Conservation (phyloP, 2,329 filamentous ascomycete species). For the Penicillium sp. region DNA sequence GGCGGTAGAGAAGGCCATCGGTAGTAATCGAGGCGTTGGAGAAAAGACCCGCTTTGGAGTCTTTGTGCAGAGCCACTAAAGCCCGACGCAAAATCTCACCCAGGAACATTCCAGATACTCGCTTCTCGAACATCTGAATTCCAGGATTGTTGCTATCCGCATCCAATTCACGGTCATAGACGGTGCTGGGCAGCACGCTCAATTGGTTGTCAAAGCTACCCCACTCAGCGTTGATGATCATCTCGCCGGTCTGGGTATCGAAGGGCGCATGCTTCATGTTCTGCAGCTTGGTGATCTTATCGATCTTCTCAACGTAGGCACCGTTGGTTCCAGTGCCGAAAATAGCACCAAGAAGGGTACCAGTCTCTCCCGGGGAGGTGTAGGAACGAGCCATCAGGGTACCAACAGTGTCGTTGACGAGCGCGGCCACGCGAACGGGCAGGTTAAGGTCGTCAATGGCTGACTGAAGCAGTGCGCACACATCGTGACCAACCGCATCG, state of each 20-base stretch:
- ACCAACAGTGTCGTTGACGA: slow-evolving; percentile 97
- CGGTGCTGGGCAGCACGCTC: slow-evolving; percentile 79
- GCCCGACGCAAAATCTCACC: slow-evolving; percentile 86
- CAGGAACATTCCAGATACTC: slow-evolving; percentile 96
- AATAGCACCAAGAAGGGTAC: slow-evolving; percentile 89
- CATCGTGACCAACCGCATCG: slow-evolving; percentile 92
- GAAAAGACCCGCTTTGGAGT: slow-evolving; percentile 68
- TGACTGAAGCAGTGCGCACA: slow-evolving; percentile 81
- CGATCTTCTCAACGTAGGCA: slow-evolving; percentile 90
- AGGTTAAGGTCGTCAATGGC: slow-evolving; percentile 86
- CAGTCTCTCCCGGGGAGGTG: slow-evolving; percentile 81
- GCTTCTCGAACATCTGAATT: slow-evolving; percentile 98
- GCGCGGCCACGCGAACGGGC: slow-evolving; percentile 88
- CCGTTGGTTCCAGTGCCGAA: slow-evolving; percentile 98
- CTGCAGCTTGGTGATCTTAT: slow-evolving; percentile 75
- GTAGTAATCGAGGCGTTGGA: slow-evolving; percentile 68
- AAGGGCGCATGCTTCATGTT: slow-evolving; percentile 58
- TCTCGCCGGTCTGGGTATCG: slow-evolving; percentile 79
- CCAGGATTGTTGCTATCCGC: slow-evolving; percentile 82
- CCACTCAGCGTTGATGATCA: slow-evolving; percentile 99
- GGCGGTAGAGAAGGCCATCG: slow-evolving; percentile 67
- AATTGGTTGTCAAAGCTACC: slow-evolving; percentile 96
- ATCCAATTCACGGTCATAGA: slow-evolving; percentile 79
- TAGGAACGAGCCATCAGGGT: slow-evolving; percentile 98
- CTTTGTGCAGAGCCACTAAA: slow-evolving; percentile 69